A percentile compares a stretch with the other conserved stretches of the same genome.
Conservation (phyloP, 1,284 basidiomycete genomes). For the Ceratobasidium sp. region DNA sequence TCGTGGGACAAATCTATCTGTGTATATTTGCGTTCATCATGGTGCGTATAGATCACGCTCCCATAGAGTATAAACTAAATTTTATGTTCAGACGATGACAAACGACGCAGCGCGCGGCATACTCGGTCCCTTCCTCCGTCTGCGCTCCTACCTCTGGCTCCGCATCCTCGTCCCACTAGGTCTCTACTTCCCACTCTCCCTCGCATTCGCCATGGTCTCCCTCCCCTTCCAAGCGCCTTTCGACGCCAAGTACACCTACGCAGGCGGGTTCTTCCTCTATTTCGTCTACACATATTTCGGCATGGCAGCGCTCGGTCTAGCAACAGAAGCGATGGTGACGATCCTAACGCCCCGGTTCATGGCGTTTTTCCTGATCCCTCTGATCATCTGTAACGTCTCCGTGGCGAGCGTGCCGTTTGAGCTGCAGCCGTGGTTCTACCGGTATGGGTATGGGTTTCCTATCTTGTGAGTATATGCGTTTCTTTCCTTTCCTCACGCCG, state of each 20-base stretch:
- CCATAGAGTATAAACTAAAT: too few species aligned
- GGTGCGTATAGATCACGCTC: too few species aligned
- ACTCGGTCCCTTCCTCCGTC: conserved; percentile 56
- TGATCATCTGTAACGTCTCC: conserved; percentile 62
- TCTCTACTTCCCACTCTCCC: conserved; percentile 46
- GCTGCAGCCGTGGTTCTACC: conserved; percentile 59
- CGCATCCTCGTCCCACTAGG: conserved; percentile 55
- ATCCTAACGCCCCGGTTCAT: conserved; percentile 45
- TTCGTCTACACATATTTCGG: conserved; percentile 53
- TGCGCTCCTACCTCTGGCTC: conserved; percentile 53
- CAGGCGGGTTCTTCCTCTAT: conserved; percentile 59
- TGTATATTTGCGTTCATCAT: conserved; percentile 54
- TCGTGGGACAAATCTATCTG: conserved; percentile 60
- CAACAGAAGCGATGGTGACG: conserved; percentile 52
- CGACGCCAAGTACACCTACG: conserved; percentile 54
- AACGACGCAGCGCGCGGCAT: conserved; percentile 55
- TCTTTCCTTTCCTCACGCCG: conserved; percentile 46
- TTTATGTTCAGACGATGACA: conserved; percentile 57
- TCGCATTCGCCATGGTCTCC: conserved; percentile 48
- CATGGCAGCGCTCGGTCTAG: conserved; percentile 49
- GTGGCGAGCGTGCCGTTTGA: conserved; percentile 59
- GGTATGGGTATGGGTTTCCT: conserved; percentile 59
- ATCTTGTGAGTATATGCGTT: conserved; percentile 59
- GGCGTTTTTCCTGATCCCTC: conserved; percentile 49
- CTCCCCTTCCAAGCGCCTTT: too few species aligned